phyloP scores from a whole-genome alignment of 768 basidiomycete genomes.

The Tricholomella constricta region DNA sequence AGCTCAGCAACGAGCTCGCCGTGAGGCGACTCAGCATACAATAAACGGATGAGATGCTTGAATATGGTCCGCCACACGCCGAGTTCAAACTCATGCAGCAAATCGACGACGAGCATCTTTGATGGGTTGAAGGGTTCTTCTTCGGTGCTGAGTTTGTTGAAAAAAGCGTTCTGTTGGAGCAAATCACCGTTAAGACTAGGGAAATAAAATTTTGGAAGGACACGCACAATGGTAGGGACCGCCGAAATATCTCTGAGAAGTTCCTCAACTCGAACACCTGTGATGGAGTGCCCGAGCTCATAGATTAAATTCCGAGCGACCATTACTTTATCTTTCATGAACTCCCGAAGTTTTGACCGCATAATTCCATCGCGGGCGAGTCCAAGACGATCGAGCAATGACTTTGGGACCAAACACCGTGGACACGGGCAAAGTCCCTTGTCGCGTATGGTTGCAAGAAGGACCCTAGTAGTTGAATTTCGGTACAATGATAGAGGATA shows the following conservation, averaged over 20 bases:
- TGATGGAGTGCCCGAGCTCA: too few relatives aligned
- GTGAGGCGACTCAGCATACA: conserved; percentile 17
- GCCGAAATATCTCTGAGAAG: conserved; percentile 15
- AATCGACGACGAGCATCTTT: conserved; percentile 28
- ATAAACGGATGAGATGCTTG: conserved; percentile 35
- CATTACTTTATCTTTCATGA: conserved; percentile 7
- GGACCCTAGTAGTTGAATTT: conserved; percentile 17
- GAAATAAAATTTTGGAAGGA: neutral
- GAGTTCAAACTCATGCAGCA: too few relatives aligned
- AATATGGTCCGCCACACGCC: conserved; percentile 38
- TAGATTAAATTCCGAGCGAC: too few relatives aligned
- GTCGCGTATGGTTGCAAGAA: conserved; percentile 20
- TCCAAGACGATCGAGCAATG: conserved; percentile 7
- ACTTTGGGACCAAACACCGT: conserved; percentile 13
- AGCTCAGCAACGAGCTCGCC: conserved; percentile 18
- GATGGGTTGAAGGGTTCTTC: conserved; percentile 26
- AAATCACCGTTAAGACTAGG: neutral
- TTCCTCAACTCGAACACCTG: too few relatives aligned
- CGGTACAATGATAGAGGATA: too few relatives aligned
- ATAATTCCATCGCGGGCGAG: neutral
- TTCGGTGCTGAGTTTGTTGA: neutral
- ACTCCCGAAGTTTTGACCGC: neutral
- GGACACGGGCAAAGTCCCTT: conserved; percentile 22
- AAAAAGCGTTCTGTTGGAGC: neutral
- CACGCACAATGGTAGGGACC: conserved; percentile 31